These are phyloP conservation scores for Elongisporangium undulatum DNA, from an alignment of 352 stramenopile species.

Conservation along the genomic window DNA sequence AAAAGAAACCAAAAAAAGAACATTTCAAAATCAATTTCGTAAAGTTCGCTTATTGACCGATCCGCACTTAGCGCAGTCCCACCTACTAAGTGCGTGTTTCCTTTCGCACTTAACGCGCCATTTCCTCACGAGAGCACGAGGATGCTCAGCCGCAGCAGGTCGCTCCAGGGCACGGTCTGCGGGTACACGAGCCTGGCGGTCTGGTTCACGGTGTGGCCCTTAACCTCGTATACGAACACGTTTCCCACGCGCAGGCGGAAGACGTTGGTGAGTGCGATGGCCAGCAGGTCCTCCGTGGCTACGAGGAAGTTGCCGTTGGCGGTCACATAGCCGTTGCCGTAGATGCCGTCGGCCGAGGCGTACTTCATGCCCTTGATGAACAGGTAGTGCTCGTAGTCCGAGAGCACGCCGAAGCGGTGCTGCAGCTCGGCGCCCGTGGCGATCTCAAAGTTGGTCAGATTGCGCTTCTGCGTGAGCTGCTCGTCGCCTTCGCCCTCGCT, in stretches of 20 bases:
- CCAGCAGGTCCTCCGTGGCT: constrained; percentile 27
- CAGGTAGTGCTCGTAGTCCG: constrained; percentile 27
- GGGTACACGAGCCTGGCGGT: constrained; percentile 34
- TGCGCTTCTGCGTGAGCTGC: constrained; percentile 20
- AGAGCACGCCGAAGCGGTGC: constrained; percentile 20
- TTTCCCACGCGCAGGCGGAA: constrained; percentile 22
- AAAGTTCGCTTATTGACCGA: neutral
- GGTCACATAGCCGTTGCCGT: constrained; percentile 40
- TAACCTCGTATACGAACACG: constrained; percentile 38
- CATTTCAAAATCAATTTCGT: neutral
- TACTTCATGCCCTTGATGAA: constrained; percentile 47
- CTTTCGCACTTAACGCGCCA: neutral
- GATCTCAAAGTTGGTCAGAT: constrained; percentile 33
- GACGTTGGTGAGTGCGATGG: constrained; percentile 29
- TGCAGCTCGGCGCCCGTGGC: constrained; percentile 28
- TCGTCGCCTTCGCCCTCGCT: constrained; percentile 8
- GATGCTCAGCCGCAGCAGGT: constrained; percentile 30
- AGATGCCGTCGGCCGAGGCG: constrained; percentile 35
- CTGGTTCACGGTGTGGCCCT: constrained; percentile 28
- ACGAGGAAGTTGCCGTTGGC: constrained; percentile 41
- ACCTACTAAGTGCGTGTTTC: too few relatives aligned
- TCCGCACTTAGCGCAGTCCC: neutral
- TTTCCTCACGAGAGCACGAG: constrained; percentile 19
- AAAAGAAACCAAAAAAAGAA: neutral
- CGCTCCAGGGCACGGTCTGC: constrained; percentile 31